Conservation (phyloP, 2,329 filamentous ascomycete species). For the Fusarium nematophilum region DNA sequence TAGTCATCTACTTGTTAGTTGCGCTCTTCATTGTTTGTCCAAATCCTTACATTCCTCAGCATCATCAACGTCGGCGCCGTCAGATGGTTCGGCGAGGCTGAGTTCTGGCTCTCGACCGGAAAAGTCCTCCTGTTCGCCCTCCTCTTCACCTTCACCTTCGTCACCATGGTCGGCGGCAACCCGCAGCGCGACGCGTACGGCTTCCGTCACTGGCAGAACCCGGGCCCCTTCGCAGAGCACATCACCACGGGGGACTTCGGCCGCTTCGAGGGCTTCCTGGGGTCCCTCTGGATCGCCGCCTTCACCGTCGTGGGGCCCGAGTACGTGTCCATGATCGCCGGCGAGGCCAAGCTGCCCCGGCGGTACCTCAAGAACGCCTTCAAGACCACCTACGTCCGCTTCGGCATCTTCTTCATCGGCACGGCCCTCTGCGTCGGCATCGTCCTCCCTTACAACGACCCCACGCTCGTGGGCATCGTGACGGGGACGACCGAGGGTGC, state of each 20-base stretch:
- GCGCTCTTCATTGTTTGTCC: neutral
- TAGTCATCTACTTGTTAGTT: slow-evolving; percentile 3
- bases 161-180: slow-evolving; percentile 16
- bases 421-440: neutral
- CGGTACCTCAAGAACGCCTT: slow-evolving; percentile 12
- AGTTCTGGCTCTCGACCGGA: slow-evolving; percentile 13
- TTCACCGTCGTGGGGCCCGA: slow-evolving; percentile 6
- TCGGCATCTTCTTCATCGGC: slow-evolving; percentile 9
- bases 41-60: neutral
- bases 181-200: slow-evolving; percentile 1
- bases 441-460: neutral
- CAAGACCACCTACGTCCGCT: slow-evolving; percentile 4
- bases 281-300: neutral
- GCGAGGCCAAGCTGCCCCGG: slow-evolving; percentile 5
- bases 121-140: slow-evolving; percentile 13
- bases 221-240: slow-evolving; percentile 1
- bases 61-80: slow-evolving; percentile 10
- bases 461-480: neutral
- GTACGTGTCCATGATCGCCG: slow-evolving; percentile 7
- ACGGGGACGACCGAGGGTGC: neutral
- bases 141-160: slow-evolving; percentile 14
- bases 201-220: slow-evolving; percentile 7
- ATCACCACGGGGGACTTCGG: slow-evolving; percentile 4
- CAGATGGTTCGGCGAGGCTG: slow-evolving; percentile 13
- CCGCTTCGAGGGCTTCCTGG: neutral